These are phyloP conservation scores for Mercurialis annua DNA, from an alignment of 345 rosid genomes.

Conservation along the genomic window DNA sequence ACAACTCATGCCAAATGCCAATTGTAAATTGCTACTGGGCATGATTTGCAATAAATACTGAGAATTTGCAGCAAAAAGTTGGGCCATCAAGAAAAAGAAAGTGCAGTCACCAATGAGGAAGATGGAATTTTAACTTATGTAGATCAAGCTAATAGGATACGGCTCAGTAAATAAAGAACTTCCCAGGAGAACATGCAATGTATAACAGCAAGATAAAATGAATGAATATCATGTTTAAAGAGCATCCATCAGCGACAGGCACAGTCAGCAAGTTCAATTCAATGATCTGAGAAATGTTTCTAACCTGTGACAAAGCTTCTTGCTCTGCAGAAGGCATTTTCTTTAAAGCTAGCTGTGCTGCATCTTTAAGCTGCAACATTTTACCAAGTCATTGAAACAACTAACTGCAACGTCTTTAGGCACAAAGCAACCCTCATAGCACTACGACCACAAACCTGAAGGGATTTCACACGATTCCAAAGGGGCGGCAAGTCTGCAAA, in stretches of 20 bases:
- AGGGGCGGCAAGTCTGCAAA: slow-evolving; percentile 85
- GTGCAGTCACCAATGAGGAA: too few relatives aligned
- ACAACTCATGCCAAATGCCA: too few relatives aligned
- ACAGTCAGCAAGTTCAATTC: background rate
- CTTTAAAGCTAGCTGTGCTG: slow-evolving; percentile 84
- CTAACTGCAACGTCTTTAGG: slow-evolving; percentile 10
- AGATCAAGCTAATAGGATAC: too few relatives aligned
- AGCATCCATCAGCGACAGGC: background rate
- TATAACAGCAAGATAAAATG: background rate
- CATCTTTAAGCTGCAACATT: slow-evolving; percentile 81
- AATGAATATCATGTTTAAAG: background rate
- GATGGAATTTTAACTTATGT: too few relatives aligned
- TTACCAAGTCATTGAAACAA: slow-evolving; percentile 23
- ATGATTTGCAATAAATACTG: too few relatives aligned
- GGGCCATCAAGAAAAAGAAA: too few relatives aligned
- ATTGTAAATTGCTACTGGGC: too few relatives aligned
- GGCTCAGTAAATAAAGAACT: too few relatives aligned
- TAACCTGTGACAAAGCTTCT: slow-evolving; percentile 93
- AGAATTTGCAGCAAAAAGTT: too few relatives aligned
- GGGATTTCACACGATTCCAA: slow-evolving; percentile 89
- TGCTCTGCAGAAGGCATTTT: slow-evolving; percentile 95
- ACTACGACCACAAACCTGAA: slow-evolving; percentile 55
- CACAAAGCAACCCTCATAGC: slow-evolving; percentile 17
- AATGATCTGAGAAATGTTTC: slow-evolving; percentile 6
- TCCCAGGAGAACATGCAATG: background rate